Percentiles rank a stretch among this genome's conserved stretches.
Conservation (phyloP, 1,139 yeast species). For the Zygosaccharomyces sapae region DNA sequence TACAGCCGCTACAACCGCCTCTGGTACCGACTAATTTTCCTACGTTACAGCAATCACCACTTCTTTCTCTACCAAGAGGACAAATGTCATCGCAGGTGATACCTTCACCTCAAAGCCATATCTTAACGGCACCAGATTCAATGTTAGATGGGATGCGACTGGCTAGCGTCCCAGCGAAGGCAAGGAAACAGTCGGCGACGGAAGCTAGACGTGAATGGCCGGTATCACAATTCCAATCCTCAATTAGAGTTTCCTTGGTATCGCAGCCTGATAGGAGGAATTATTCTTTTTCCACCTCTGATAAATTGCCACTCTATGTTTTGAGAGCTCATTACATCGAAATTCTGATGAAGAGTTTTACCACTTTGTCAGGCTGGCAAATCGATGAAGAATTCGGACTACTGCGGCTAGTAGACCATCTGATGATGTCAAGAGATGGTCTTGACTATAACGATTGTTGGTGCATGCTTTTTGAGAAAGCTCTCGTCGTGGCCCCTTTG, state of each 20-base stretch:
- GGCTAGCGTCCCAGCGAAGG: conserved; percentile 2
- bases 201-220: conserved; percentile 6
- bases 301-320: conserved; percentile 22
- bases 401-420: conserved; percentile 30
- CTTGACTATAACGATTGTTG: conserved; percentile 18
- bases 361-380: conserved; percentile 20
- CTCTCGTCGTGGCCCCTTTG: conserved; percentile 20
- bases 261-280: conserved; percentile 1
- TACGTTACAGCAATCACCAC: not conserved
- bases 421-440: conserved; percentile 25
- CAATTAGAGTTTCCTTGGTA: conserved; percentile 2
- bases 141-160: conserved; percentile 1
- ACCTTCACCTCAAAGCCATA: conserved; percentile 2
- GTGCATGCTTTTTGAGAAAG: conserved; percentile 31
- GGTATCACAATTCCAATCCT: not conserved
- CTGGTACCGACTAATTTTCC: not conserved
- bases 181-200: conserved; percentile 1
- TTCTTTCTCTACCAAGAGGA: conserved; percentile 1
- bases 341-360: conserved; percentile 21
- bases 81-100: conserved; percentile 3
- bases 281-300: conserved; percentile 1
- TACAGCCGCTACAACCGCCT: not conserved
- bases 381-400: conserved; percentile 32
- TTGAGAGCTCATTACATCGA: conserved; percentile 30
- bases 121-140: not conserved